Conservation (phyloP, 176 grass and related monocot genomes). For the Oryza nivara region DNA sequence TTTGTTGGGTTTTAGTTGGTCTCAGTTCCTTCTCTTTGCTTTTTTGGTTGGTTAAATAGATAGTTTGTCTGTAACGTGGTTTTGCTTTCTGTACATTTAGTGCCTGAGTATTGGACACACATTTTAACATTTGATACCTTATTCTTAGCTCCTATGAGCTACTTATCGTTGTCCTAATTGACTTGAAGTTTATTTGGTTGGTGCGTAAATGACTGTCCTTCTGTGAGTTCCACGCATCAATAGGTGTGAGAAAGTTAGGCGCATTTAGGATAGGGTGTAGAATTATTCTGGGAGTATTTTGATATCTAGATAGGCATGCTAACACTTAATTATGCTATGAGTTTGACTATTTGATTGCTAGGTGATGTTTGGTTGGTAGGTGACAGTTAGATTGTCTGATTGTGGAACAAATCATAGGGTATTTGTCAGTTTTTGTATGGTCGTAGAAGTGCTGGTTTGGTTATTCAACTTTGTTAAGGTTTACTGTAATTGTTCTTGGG, state of each 20-base stretch:
- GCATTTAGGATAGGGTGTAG: neutral
- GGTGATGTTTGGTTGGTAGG: constrained; percentile 34
- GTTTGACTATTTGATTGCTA: constrained; percentile 33
- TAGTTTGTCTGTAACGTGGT: neutral
- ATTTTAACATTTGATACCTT: constrained; percentile 14
- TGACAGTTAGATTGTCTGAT: constrained; percentile 19
- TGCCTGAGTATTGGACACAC: neutral
- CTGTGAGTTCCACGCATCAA: neutral
- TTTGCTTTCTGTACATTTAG: constrained; percentile 17
- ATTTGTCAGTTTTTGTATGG: constrained; percentile 15
- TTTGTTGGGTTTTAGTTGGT: constrained; percentile 19
- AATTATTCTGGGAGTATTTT: neutral
- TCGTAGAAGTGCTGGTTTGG: constrained; percentile 24
- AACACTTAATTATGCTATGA: constrained; percentile 24
- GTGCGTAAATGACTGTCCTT: neutral
- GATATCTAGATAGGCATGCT: constrained; percentile 17
- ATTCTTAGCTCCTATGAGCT: constrained; percentile 18
- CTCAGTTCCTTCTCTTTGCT: constrained; percentile 24
- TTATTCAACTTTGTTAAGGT: constrained; percentile 14
- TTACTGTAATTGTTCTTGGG: neutral
- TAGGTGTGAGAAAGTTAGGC: neutral
- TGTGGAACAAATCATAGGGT: constrained; percentile 21
- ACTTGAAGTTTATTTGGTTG: constrained; percentile 37
- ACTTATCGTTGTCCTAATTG: constrained; percentile 14
- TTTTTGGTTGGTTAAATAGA: constrained; percentile 39